These are phyloP conservation scores for Beauveria scarabaeidicola DNA, from an alignment of 2,329 filamentous ascomycete species.

Conservation along the genomic window DNA sequence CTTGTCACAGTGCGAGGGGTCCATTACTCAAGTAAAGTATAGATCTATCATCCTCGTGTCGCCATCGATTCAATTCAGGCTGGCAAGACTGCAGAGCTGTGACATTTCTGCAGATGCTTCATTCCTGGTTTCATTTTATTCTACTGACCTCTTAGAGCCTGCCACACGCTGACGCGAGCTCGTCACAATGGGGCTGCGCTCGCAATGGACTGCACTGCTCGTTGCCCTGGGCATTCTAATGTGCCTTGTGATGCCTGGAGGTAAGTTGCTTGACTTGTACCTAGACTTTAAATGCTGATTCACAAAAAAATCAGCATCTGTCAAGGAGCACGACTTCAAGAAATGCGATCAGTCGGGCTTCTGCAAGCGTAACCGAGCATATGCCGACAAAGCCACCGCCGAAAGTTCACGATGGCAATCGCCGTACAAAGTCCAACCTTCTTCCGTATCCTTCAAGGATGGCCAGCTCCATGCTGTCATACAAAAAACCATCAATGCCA, in stretches of 20 bases:
- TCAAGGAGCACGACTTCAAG: conserved; percentile 97
- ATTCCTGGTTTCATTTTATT: neutral
- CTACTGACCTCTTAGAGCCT: neutral
- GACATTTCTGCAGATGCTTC: conserved; percentile 5
- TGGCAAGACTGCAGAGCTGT: neutral
- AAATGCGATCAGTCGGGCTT: conserved; percentile 94
- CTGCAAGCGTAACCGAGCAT: conserved; percentile 88
- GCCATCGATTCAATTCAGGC: conserved; percentile 2
- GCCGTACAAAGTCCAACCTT: conserved; percentile 68
- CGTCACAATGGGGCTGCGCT: conserved; percentile 8
- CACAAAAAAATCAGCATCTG: conserved; percentile 48
- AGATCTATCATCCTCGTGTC: neutral
- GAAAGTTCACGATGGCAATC: conserved; percentile 62
- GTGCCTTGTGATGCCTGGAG: conserved; percentile 54
- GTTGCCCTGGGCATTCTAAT: conserved; percentile 50
- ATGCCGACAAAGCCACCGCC: conserved; percentile 66
- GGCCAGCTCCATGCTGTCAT: conserved; percentile 73
- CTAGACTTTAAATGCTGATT: conserved; percentile 12
- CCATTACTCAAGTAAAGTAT: neutral
- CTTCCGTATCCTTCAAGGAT: conserved; percentile 66
- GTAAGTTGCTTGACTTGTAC: conserved; percentile 30
- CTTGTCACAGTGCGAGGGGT: conserved; percentile 7
- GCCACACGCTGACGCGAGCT: neutral
- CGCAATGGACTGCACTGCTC: conserved; percentile 53
- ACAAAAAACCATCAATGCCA: conserved; percentile 63